Conservation (phyloP, 352 stramenopile genomes). For the Peronospora farinosa region DNA sequence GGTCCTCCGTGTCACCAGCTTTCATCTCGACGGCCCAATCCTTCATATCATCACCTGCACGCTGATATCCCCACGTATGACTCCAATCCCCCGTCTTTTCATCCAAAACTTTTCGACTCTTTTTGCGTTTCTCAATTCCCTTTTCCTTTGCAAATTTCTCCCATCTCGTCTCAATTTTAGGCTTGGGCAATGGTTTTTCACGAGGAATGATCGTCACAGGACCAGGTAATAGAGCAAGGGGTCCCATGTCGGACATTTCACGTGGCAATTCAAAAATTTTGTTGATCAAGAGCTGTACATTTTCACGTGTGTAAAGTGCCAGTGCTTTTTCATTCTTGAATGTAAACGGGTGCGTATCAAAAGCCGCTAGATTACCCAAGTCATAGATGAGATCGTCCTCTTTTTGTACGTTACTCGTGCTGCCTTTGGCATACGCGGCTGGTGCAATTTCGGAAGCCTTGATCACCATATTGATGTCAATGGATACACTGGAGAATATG, state of each 20-base stretch:
- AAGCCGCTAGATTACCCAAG: constrained; percentile 83
- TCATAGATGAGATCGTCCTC: constrained; percentile 86
- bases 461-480: constrained; percentile 41
- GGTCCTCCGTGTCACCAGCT: constrained; percentile 88
- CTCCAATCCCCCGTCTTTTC: constrained; percentile 91
- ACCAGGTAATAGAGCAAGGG: constrained; percentile 76
- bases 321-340: constrained; percentile 86
- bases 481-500: constrained; percentile 6
- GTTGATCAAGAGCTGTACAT: constrained; percentile 91
- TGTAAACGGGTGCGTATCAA: constrained; percentile 84
- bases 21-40: constrained; percentile 94
- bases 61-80: constrained; percentile 90
- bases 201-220: constrained; percentile 69
- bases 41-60: constrained; percentile 75
- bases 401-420: constrained; percentile 64
- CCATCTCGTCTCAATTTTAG: constrained; percentile 97
- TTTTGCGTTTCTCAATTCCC: constrained; percentile 96
- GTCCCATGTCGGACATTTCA: constrained; percentile 90
- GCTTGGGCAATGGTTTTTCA: constrained; percentile 86
- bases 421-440: constrained; percentile 54
- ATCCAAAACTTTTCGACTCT: constrained; percentile 94
- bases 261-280: constrained; percentile 88
- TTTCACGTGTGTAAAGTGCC: constrained; percentile 84
- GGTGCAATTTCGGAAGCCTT: constrained; percentile 82
- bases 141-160: constrained; percentile 98